Conservation (phyloP, 441 rosid species). For the Gossypium laxum region DNA sequence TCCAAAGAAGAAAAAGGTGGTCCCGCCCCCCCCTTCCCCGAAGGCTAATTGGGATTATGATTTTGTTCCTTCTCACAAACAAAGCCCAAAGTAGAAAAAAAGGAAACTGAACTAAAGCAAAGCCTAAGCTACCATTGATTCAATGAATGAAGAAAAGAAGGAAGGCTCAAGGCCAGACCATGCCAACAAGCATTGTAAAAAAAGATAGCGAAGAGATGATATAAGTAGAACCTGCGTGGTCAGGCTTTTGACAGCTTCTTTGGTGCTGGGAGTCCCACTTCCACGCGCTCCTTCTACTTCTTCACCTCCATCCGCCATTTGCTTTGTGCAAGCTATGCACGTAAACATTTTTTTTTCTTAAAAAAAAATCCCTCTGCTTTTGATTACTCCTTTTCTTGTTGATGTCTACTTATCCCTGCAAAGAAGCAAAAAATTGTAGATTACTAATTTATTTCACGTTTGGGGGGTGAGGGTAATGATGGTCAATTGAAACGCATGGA, state of each 20-base stretch:
- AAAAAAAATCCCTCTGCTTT: background rate
- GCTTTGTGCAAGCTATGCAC: conserved; percentile 91
- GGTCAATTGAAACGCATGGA: conserved; percentile 1
- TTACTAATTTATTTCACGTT: too few relatives aligned
- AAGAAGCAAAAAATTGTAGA: too few relatives aligned
- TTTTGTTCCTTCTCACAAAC: conserved; percentile 27
- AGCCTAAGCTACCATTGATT: conserved; percentile 6
- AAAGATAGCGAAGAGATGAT: background rate
- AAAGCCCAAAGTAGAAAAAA: conserved; percentile 18
- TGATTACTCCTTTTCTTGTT: background rate
- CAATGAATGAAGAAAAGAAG: background rate
- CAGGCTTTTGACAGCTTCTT: conserved; percentile 98
- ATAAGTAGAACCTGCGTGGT: conserved; percentile 65
- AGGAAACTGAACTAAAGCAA: conserved; percentile 15
- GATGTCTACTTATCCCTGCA: too few relatives aligned
- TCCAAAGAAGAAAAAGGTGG: background rate
- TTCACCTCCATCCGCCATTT: conserved; percentile 62
- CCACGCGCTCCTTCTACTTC: conserved; percentile 74
- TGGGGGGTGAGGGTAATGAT: background rate
- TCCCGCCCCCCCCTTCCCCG: too few relatives aligned
- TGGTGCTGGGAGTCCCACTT: conserved; percentile 61
- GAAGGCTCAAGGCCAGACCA: background rate
- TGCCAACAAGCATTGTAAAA: too few relatives aligned
- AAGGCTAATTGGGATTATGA: conserved; percentile 15
- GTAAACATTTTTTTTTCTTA: conserved; percentile 51